Evolutionary conservation across 306 rosid genomes (phyloP).

Genomic region (Quercus variabilis): DNA sequence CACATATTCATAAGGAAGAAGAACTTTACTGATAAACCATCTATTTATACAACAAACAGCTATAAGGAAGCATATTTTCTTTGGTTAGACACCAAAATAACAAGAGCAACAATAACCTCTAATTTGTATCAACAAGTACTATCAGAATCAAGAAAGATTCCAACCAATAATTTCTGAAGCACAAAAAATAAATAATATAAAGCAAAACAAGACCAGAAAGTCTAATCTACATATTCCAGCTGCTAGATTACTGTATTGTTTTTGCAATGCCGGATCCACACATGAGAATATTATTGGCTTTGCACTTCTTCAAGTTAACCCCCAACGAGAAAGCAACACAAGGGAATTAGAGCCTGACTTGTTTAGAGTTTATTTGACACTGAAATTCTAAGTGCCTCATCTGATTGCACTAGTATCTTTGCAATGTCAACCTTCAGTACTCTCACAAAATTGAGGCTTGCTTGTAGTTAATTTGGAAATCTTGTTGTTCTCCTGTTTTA

Average conservation of each 20-base stretch:
- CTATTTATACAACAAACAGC: neutral
- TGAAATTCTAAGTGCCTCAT: conserved; percentile 39
- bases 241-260: conserved; percentile 33
- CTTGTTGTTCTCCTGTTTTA: conserved; percentile 71
- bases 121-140: neutral
- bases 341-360: conserved; percentile 46
- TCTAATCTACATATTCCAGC: conserved; percentile 15
- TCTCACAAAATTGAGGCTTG: conserved; percentile 47
- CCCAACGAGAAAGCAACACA: conserved; percentile 80
- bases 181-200: neutral
- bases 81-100: neutral
- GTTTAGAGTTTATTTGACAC: conserved; percentile 27
- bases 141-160: neutral
- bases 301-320: conserved; percentile 55
- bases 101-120: neutral
- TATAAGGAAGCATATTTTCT: neutral
- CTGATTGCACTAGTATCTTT: conserved; percentile 43
- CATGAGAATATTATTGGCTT: conserved; percentile 47
- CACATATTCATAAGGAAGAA: neutral
- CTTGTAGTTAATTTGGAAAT: conserved; percentile 44
- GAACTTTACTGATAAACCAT: neutral
- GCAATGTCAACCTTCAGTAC: conserved; percentile 48
- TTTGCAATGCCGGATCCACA: conserved; percentile 43
- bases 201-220: neutral
- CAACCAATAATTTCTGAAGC: neutral